Percentiles rank a stretch among this genome's conserved stretches.
These are phyloP conservation scores for Globisporangium takayamanum DNA, from an alignment of 352 stramenopile species.

Conservation along the genomic window DNA sequence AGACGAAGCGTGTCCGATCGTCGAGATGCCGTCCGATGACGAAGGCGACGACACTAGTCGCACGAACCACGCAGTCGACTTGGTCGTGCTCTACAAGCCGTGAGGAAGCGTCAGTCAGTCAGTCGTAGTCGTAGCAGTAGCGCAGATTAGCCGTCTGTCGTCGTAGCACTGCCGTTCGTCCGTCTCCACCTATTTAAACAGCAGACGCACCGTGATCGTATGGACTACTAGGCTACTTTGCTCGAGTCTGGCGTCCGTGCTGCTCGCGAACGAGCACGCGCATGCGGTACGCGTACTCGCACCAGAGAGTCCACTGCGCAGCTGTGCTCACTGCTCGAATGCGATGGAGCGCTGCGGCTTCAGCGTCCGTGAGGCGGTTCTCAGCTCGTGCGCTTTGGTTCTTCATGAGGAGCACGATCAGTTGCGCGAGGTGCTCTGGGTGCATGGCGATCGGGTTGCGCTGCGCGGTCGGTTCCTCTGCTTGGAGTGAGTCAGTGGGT, in stretches of 20 bases:
- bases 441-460: neutral
- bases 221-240: too few species aligned
- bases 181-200: neutral
- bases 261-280: conserved; percentile 10
- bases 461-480: neutral
- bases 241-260: neutral
- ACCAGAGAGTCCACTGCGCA: conserved; percentile 17
- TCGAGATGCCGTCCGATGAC: conserved; percentile 10
- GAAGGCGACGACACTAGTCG: conserved; percentile 3
- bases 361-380: conserved; percentile 19
- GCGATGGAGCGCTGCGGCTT: conserved; percentile 15
- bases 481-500: neutral
- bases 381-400: conserved; percentile 23
- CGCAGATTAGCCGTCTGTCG: neutral
- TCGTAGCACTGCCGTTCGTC: neutral
- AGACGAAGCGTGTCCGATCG: conserved; percentile 10
- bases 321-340: conserved; percentile 6
- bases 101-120: conserved; percentile 1
- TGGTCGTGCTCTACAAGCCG: conserved; percentile 9
- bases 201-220: too few species aligned
- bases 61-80: conserved; percentile 5
- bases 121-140: neutral
- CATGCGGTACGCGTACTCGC: conserved; percentile 21
- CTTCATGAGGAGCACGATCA: conserved; percentile 42
- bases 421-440: conserved; percentile 8